Percentiles rank a stretch among this genome's conserved stretches.
phyloP scores from a whole-genome alignment of 2,329 filamentous ascomycete genomes.

The Orbilia ellipsospora region DNA sequence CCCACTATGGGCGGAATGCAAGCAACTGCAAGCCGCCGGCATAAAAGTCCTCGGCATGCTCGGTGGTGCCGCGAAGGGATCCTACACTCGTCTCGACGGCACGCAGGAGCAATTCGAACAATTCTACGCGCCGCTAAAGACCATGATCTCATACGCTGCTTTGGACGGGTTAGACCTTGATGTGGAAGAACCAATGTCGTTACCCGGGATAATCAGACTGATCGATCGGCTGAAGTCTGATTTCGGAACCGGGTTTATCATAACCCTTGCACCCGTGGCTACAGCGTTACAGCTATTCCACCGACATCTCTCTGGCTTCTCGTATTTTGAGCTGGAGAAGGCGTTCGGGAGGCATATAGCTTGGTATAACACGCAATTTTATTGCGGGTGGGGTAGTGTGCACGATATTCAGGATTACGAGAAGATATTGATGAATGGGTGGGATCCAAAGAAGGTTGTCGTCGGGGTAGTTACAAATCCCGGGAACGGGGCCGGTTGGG shows the following conservation, averaged over 20 bases:
- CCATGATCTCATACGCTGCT: constrained; percentile 71
- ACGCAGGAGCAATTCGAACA: constrained; percentile 72
- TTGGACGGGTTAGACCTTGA: constrained; percentile 81
- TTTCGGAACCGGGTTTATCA: constrained; percentile 77
- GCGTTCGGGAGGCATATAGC: constrained; percentile 64
- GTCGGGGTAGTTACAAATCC: constrained; percentile 84
- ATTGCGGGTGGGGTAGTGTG: constrained; percentile 83
- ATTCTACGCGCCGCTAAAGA: constrained; percentile 76
- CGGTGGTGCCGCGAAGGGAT: constrained; percentile 83
- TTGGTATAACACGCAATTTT: constrained; percentile 94
- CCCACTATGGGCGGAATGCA: constrained; percentile 81
- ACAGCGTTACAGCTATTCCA: constrained; percentile 73
- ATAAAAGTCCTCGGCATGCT: constrained; percentile 87
- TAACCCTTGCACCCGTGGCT: constrained; percentile 84
- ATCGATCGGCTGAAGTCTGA: constrained; percentile 76
- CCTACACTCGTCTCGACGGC: constrained; percentile 73
- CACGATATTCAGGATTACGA: constrained; percentile 66
- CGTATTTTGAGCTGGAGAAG: constrained; percentile 79
- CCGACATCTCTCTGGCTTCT: constrained; percentile 80
- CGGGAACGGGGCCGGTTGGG: constrained; percentile 75
- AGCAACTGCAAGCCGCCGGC: constrained; percentile 76
- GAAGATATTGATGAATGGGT: constrained; percentile 72
- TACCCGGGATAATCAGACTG: constrained; percentile 73
- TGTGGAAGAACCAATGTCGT: constrained; percentile 79
- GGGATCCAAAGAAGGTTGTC: constrained; percentile 78